Conservation (phyloP, 805 yeast species). For the Yamadazyma phyllophila region DNA sequence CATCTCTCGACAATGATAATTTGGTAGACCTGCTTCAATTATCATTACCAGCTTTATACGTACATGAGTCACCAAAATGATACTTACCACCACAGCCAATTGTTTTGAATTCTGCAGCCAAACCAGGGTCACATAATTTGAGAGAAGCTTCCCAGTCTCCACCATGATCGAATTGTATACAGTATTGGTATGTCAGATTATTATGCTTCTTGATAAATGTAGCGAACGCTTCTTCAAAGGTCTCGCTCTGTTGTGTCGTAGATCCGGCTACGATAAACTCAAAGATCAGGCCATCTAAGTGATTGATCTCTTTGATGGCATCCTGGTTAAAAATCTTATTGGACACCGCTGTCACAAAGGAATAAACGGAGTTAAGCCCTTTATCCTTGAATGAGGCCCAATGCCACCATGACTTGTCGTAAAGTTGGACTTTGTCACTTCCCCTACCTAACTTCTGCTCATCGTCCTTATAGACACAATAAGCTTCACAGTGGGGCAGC, state of each 20-base stretch:
- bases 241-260: neutral
- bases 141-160: constrained; percentile 4
- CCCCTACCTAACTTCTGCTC: too few species aligned
- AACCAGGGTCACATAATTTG: neutral
- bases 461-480: too few species aligned
- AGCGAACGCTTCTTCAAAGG: neutral
- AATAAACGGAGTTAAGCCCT: neutral
- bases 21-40: too few species aligned
- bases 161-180: neutral
- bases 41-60: too few species aligned
- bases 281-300: neutral
- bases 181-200: neutral
- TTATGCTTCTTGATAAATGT: constrained; percentile 1
- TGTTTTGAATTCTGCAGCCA: neutral
- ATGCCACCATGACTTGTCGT: too few species aligned
- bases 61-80: neutral
- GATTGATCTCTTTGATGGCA: neutral
- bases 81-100: constrained; percentile 1
- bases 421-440: too few species aligned
- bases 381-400: too few species aligned
- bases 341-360: neutral
- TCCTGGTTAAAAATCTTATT: neutral
- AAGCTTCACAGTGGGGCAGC: too few species aligned
- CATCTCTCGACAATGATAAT: too few species aligned
- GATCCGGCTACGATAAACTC: neutral